Evolutionary conservation across 192 early-diverging fungal genomes (phyloP).

Genomic region (Entrophospora sp.): DNA sequence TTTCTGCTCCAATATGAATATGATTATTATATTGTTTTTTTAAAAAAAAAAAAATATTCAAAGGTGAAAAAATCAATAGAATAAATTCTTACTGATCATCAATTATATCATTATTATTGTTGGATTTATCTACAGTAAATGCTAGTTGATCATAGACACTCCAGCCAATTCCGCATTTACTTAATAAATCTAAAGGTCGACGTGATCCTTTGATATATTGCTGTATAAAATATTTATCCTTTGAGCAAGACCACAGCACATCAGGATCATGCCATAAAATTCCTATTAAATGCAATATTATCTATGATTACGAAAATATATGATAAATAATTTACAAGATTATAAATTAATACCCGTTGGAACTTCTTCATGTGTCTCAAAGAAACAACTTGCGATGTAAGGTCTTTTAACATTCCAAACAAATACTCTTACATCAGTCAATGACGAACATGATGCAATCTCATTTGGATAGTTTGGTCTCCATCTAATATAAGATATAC

Average conservation of each 20-base stretch:
- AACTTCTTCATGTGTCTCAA: conserved; percentile 61
- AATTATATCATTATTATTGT: neutral
- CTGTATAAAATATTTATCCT: conserved; percentile 65
- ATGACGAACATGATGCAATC: conserved; percentile 60
- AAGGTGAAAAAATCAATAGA: too few species aligned
- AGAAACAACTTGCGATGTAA: conserved; percentile 53
- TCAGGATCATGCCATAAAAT: conserved; percentile 58
- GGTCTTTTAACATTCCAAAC: conserved; percentile 66
- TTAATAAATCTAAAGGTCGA: conserved; percentile 38
- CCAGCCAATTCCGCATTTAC: conserved; percentile 48
- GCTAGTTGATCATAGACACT: conserved; percentile 57
- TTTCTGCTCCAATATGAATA: too few species aligned
- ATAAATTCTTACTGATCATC: conserved; percentile 3
- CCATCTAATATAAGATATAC: conserved; percentile 64
- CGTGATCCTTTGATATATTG: conserved; percentile 44
- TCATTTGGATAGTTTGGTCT: conserved; percentile 56
- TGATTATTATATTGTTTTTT: too few species aligned
- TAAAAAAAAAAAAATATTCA: too few species aligned
- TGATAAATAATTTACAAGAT: too few species aligned
- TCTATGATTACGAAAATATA: too few species aligned
- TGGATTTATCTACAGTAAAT: conserved; percentile 43
- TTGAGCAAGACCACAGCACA: conserved; percentile 62
- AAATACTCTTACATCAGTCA: conserved; percentile 54
- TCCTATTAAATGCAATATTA: too few species aligned
- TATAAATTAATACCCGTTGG: too few species aligned